Base-by-base conservation (phyloP, 768 basidiomycete genomes). In the Termitomyces sp. region DNA sequence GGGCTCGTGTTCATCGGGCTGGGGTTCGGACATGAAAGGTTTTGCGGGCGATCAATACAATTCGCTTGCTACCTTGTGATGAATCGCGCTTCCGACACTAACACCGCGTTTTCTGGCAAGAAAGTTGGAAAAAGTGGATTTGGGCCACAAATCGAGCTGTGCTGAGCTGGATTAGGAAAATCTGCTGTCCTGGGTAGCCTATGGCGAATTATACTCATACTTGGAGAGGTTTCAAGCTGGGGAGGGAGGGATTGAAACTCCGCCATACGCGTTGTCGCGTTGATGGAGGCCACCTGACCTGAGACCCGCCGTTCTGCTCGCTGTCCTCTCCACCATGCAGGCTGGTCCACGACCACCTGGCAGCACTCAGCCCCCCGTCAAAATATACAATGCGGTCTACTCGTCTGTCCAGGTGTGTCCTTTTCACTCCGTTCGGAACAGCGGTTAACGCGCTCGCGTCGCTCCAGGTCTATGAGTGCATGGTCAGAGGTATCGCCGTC, bases 401-500 rank as follows among this genome's bases (percentile, higher is more conserved):
- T 91, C 89, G 19, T 91, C 90, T 9, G 91, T 94, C 9, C 90
- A 92, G 86, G 90, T 76, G 57, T 53, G 65, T 37, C 27, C 45
- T 52, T 10, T 47, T 46, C 30, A 27, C 42, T 48, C 55, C 37
- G 52, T 52, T 59, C 52, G 54, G 53, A 58, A 55, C 66, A 73
- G 65, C 72, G 69, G 66, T 68, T 69, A 68, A 73, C 73, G 70
- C 73, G 73, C 69, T 56, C 70, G 59, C 66, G 68, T 62, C 57
- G 54, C 21, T 54, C 23, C 34, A 96, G 85, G 95, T 98, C 23
- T 96, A 94, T 72, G 95, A 98, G 73, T 96, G 94, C 67, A 97
- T 98, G 93, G 89, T 97, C 62, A 83, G 96, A 66, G 95, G 95
- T 39, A 98, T 98, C 67, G 96, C 96, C 1, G 96, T 99, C 63